Evolutionary conservation across 352 stramenopile genomes (phyloP).

Genomic region (Phytophthora megakarya): DNA sequence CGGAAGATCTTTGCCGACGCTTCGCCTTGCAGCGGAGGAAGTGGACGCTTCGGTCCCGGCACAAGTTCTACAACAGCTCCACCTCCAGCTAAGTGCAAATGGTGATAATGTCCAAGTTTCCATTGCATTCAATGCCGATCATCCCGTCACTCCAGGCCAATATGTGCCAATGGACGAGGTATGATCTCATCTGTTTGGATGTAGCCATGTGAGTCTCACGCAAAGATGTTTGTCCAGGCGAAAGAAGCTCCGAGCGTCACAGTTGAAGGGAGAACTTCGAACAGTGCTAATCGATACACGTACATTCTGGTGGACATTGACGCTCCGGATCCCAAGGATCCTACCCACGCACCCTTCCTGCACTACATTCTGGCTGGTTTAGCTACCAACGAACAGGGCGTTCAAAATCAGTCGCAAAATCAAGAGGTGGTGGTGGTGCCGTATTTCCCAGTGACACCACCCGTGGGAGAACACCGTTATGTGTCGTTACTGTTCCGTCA

Average conservation of each 20-base stretch:
- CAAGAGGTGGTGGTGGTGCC: constrained; percentile 43
- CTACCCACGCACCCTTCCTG: constrained; percentile 68
- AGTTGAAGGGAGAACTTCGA: constrained; percentile 11
- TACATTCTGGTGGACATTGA: constrained; percentile 76
- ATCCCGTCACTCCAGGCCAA: constrained; percentile 25
- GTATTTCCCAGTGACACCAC: constrained; percentile 65
- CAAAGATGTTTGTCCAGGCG: constrained; percentile 22
- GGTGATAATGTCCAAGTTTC: constrained; percentile 18
- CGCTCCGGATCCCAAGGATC: constrained; percentile 53
- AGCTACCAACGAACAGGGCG: constrained; percentile 1
- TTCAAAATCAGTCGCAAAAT: constrained; percentile 3
- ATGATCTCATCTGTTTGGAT: neutral
- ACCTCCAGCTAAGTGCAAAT: constrained; percentile 19
- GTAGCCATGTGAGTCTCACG: constrained; percentile 9
- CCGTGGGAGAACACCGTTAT: constrained; percentile 60
- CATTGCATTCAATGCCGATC: constrained; percentile 33
- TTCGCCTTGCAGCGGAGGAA: constrained; percentile 13
- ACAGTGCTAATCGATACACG: constrained; percentile 47
- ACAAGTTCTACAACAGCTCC: constrained; percentile 20
- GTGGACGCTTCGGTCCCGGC: constrained; percentile 2
- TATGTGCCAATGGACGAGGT: constrained; percentile 48
- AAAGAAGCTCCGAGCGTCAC: constrained; percentile 38
- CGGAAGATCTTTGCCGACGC: constrained; percentile 13
- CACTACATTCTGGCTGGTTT: constrained; percentile 64
- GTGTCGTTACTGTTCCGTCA: constrained; percentile 59